Conservation (phyloP, 257 asterid species). For the Sherardia arvensis region DNA sequence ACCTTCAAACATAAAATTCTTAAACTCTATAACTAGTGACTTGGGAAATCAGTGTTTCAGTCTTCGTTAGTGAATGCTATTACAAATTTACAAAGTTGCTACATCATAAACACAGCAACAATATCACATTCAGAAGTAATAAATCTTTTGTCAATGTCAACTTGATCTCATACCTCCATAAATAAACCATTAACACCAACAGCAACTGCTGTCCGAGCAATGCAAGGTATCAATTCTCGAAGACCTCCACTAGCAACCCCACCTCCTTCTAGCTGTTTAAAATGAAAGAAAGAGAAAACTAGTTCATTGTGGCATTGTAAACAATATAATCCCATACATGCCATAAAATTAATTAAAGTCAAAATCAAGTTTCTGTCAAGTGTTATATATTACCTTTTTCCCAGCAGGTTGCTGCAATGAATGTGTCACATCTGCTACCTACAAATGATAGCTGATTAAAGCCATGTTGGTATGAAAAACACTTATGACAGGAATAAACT, state of each 20-base stretch:
- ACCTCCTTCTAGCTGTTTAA: conserved; percentile 82
- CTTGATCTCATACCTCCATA: conserved; percentile 60
- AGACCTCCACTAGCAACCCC: conserved; percentile 99
- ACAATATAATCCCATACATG: neutral
- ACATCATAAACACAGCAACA: neutral
- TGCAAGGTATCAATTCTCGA: conserved; percentile 91
- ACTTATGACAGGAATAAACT: neutral
- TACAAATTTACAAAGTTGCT: neutral
- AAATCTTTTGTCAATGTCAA: neutral
- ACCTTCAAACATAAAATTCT: neutral
- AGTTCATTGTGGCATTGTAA: neutral
- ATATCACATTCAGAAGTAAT: neutral
- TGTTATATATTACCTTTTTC: conserved; percentile 47
- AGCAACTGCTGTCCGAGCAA: conserved; percentile 93
- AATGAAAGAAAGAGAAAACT: conserved; percentile 5
- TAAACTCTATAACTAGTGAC: neutral
- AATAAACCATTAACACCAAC: conserved; percentile 95
- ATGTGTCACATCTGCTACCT: conserved; percentile 97
- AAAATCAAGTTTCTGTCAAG: neutral
- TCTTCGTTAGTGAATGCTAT: neutral
- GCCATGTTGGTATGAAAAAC: conserved; percentile 13
- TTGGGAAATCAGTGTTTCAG: neutral
- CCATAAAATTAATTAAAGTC: neutral
- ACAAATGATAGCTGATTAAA: conserved; percentile 11
- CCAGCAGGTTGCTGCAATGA: conserved; percentile 99